Percentiles rank a stretch among this genome's conserved stretches.
Conservation (phyloP, 2,329 filamentous ascomycete species). For the Dothideomycetes sp. region DNA sequence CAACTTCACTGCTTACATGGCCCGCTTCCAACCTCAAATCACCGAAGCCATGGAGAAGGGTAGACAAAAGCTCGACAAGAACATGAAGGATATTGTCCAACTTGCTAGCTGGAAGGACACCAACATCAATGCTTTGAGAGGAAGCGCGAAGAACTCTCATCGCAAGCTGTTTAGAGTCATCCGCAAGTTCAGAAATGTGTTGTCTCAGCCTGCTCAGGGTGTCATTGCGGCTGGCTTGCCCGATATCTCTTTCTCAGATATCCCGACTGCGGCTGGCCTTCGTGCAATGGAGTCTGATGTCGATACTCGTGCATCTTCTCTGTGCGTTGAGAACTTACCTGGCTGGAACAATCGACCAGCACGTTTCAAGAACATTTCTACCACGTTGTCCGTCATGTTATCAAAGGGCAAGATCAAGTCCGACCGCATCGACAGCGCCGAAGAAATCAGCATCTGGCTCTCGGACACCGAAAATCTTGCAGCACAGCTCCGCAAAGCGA, state of each 20-base stretch:
- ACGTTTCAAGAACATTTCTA: conserved; percentile 60
- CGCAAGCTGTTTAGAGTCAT: conserved; percentile 86
- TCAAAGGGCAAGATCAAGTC: conserved; percentile 48
- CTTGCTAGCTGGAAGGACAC: conserved; percentile 97
- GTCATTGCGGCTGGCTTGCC: conserved; percentile 34
- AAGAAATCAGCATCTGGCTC: conserved; percentile 18
- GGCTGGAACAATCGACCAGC: conserved; percentile 41
- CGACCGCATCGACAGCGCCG: conserved; percentile 46
- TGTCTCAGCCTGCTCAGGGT: conserved; percentile 64
- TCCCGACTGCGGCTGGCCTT: conserved; percentile 2
- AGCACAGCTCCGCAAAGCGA: conserved; percentile 70
- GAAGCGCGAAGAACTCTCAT: conserved; percentile 85
- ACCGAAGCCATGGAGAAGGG: conserved; percentile 56
- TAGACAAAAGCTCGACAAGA: conserved; percentile 72
- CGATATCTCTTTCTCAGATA: conserved; percentile 1
- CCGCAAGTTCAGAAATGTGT: conserved; percentile 72
- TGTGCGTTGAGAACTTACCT: conserved; percentile 15
- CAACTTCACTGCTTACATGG: conserved; percentile 71
- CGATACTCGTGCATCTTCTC: not conserved
- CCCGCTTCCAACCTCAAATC: conserved; percentile 59
- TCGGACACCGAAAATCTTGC: conserved; percentile 11
- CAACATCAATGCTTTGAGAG: conserved; percentile 79
- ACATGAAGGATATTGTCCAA: conserved; percentile 86
- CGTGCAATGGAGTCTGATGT: conserved; percentile 3
- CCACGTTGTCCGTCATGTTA: conserved; percentile 66